Evolutionary conservation across 192 early-diverging fungal species (phyloP), one percentile per base, ranked within the genome.

Genomic region (Backusella morwellensis): DNA sequence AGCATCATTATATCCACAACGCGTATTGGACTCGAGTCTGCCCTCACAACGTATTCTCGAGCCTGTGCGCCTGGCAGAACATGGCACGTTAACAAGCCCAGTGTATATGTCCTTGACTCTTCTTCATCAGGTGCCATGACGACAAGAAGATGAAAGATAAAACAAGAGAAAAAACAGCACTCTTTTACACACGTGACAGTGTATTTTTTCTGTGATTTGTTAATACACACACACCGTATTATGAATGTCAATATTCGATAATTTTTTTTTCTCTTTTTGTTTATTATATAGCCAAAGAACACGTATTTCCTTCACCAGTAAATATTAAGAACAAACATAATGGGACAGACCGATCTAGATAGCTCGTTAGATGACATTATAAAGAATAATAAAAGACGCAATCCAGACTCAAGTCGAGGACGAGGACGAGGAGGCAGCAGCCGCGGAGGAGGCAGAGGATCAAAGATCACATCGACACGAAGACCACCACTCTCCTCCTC

Each of bases 361-460:
- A 47, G 41, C 29, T 44, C 70, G 12, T 34, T 72, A 7, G 70
- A 72, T 47, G 70, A 72, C 35, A 72, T 72, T 17, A 72, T 72
- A 32, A 72, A 50, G 7, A 41, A 47, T 7, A 44, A 32, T 19
- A 50, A 50, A 50, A 15, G 36, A 50, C 42, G 70, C 34, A 32
- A n/a, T 72, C 7, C 68, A 21, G 35, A 38, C 36, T 38, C 38
- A 38, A 38, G 12, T 41, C 35, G 32, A 32, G 34, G 68, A 21
- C 21, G 35, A 35, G 38, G 36, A 41, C 21, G 38, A 38, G 35
- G 68, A 35, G 9, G 68, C 9, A 23, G 36, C 23, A 29, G 68
- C 23, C 35, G 68, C 19, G 68, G 68, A 23, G 21, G 38, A 21
- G 21, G 36, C 6, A 67, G 19, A 21, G 35, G 68, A 70, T 21